Evolutionary conservation across 805 yeast genomes (phyloP).

Genomic region (Candida railenensis): DNA sequence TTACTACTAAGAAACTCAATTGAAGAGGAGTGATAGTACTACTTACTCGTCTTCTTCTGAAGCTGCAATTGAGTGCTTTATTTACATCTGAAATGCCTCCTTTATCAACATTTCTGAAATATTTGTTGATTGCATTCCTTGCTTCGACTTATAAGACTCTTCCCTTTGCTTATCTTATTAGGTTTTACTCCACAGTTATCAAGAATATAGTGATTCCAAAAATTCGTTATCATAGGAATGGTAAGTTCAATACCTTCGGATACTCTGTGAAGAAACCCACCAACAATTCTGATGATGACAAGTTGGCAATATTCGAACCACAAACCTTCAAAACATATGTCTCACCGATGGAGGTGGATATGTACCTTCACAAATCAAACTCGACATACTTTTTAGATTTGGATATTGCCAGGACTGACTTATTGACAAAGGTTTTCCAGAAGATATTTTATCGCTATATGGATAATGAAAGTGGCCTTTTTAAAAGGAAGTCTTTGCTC

Average conservation of each 20-base stretch:
- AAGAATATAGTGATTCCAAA: constrained; percentile 41
- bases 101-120: background rate
- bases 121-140: constrained; percentile 13
- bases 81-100: background rate
- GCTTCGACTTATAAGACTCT: constrained; percentile 57
- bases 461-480: constrained; percentile 37
- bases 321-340: constrained; percentile 51
- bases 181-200: constrained; percentile 55
- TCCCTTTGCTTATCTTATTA: constrained; percentile 63
- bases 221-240: constrained; percentile 15
- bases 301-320: constrained; percentile 43
- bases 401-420: constrained; percentile 72
- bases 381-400: constrained; percentile 80
- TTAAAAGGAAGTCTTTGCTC: constrained; percentile 20
- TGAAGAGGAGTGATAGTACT: too few relatives aligned
- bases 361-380: constrained; percentile 84
- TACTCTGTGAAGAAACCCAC: constrained; percentile 7
- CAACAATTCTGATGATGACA: constrained; percentile 13
- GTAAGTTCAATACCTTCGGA: constrained; percentile 31
- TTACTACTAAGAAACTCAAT: too few relatives aligned
- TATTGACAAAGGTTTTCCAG: constrained; percentile 57
- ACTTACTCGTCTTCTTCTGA: too few relatives aligned
- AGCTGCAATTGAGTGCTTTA: background rate
- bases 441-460: constrained; percentile 48
- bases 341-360: constrained; percentile 79